Evolutionary conservation across 2,329 filamentous ascomycete genomes (phyloP).

Genomic region (Seiridium cupressi): DNA sequence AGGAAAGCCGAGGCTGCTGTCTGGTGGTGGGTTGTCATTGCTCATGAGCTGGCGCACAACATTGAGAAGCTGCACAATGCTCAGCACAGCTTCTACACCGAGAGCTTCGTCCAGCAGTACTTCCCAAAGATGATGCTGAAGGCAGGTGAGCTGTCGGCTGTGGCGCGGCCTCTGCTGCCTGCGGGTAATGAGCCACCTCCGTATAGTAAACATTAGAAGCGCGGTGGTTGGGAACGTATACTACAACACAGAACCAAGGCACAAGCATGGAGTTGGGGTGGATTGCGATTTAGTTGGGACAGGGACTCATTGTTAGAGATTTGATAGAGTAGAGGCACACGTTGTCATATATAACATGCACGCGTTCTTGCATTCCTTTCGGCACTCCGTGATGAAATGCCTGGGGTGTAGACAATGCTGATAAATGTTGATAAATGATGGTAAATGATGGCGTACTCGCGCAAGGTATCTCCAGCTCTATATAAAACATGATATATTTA

Average conservation of each 20-base stretch:
- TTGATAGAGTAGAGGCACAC: background rate
- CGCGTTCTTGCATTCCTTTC: background rate
- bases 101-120: constrained; percentile 76
- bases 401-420: too few relatives aligned
- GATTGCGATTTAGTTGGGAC: background rate
- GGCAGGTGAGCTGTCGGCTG: constrained; percentile 27
- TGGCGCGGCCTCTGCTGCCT: background rate
- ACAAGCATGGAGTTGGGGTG: background rate
- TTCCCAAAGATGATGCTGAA: constrained; percentile 67
- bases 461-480: background rate
- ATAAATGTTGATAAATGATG: too few relatives aligned
- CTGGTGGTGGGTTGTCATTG: constrained; percentile 95
- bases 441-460: background rate
- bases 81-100: constrained; percentile 81
- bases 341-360: background rate
- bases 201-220: constrained; percentile 1
- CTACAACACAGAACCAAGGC: background rate
- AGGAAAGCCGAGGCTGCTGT: constrained; percentile 67
- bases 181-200: background rate
- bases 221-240: background rate
- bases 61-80: constrained; percentile 75
- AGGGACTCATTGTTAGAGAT: background rate
- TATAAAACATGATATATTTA: background rate
- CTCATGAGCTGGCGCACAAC: constrained; percentile 95
- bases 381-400: too few relatives aligned